These are phyloP conservation scores for Miamiensis avidus DNA, from an alignment of 169 alveolate genomes.

Conservation along the genomic window DNA sequence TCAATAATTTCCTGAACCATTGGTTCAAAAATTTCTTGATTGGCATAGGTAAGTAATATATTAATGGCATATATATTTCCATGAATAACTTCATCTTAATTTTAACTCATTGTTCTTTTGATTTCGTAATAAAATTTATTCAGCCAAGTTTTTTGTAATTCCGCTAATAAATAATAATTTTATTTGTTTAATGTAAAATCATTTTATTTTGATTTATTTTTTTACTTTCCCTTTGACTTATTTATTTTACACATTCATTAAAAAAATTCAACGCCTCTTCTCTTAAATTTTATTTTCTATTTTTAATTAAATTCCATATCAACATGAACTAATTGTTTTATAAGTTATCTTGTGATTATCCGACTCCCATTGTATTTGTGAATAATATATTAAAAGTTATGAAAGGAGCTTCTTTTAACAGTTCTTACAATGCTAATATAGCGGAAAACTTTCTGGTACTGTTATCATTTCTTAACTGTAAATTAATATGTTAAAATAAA, in stretches of 20 bases:
- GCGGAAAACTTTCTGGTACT: conserved; percentile 56
- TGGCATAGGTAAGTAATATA: conserved; percentile 35
- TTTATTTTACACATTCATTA: conserved; percentile 36
- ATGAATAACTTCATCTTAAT: conserved; percentile 46
- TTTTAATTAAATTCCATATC: conserved; percentile 36
- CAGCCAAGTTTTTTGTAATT: conserved; percentile 9
- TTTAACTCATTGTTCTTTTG: conserved; percentile 22
- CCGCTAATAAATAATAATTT: conserved; percentile 1
- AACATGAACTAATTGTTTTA: background rate
- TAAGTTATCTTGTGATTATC: background rate
- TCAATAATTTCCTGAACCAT: conserved; percentile 17
- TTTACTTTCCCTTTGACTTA: conserved; percentile 53
- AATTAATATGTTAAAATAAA: no score
- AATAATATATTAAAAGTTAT: conserved; percentile 61
- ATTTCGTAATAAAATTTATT: conserved; percentile 33
- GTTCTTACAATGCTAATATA: conserved; percentile 55
- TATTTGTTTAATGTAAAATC: background rate
- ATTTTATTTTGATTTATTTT: conserved; percentile 13
- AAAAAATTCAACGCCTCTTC: conserved; percentile 63
- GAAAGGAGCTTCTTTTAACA: conserved; percentile 60
- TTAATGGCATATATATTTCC: conserved; percentile 46
- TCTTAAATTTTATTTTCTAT: conserved; percentile 47
- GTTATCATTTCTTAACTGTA: conserved; percentile 6
- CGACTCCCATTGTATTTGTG: conserved; percentile 24
- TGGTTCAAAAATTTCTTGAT: conserved; percentile 22